Percentiles rank a stretch among this genome's conserved stretches.
Evolutionary conservation across 1,284 basidiomycete genomes (phyloP).

Genomic region (Cerrena zonata): DNA sequence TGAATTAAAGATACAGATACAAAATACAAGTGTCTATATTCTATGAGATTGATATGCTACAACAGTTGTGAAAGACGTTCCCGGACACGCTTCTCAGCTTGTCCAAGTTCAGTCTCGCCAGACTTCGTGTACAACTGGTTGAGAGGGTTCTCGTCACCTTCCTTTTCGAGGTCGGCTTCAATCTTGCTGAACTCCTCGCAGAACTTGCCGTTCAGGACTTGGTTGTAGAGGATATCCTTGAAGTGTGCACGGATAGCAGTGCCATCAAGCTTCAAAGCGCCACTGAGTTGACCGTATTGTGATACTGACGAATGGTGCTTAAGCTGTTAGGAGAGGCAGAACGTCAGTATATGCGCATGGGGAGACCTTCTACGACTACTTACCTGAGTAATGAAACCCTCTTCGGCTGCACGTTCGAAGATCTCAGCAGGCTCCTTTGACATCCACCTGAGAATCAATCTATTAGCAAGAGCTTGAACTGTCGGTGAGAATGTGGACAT

Average conservation of each 20-base stretch:
- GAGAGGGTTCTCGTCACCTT: slow-evolving; percentile 51
- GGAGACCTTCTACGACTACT: too few relatives aligned
- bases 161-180: slow-evolving; percentile 54
- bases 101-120: slow-evolving; percentile 47
- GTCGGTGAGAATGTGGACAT: slow-evolving; percentile 16
- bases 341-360: too few relatives aligned
- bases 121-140: slow-evolving; percentile 47
- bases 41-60: slow-evolving; percentile 16
- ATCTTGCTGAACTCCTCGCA: slow-evolving; percentile 50
- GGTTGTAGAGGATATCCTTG: slow-evolving; percentile 53
- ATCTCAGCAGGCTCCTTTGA: slow-evolving; percentile 69
- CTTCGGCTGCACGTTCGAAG: slow-evolving; percentile 62
- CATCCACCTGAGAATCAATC: slow-evolving; percentile 50
- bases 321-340: too few relatives aligned
- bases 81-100: slow-evolving; percentile 56
- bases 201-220: slow-evolving; percentile 58
- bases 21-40: too few relatives aligned
- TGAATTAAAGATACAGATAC: too few relatives aligned
- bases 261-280: slow-evolving; percentile 53
- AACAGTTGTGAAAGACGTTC: slow-evolving; percentile 41
- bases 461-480: too few relatives aligned
- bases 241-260: slow-evolving; percentile 44
- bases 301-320: slow-evolving; percentile 60
- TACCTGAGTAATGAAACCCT: slow-evolving; percentile 57
- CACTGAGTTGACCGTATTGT: slow-evolving; percentile 57